Evolutionary conservation across 108 stramenopile genomes (phyloP).

Genomic region (Licmophora abbreviata): DNA sequence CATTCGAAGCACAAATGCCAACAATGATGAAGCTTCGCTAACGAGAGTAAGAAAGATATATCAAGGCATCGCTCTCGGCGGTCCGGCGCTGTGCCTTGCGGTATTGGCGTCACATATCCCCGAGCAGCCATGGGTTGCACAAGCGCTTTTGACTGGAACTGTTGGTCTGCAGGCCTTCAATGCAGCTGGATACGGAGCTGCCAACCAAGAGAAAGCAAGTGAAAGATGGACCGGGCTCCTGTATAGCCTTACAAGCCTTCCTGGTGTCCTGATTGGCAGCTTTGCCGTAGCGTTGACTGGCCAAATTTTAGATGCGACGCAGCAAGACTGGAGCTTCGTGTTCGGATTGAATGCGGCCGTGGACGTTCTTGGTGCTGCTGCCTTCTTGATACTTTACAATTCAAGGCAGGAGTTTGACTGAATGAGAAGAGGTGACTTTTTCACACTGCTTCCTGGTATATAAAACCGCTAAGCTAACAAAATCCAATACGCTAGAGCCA

Average conservation of each 20-base stretch:
- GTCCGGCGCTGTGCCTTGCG: slow-evolving; percentile 63
- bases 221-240: slow-evolving; percentile 64
- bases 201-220: slow-evolving; percentile 77
- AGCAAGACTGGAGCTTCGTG: slow-evolving; percentile 59
- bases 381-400: slow-evolving; percentile 60
- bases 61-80: slow-evolving; percentile 69
- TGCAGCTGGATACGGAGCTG: slow-evolving; percentile 67
- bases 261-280: slow-evolving; percentile 67
- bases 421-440: too few species aligned
- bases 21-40: slow-evolving; percentile 12
- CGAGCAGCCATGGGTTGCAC: slow-evolving; percentile 40
- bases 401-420: slow-evolving; percentile 70
- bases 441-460: too few species aligned
- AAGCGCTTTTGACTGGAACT: slow-evolving; percentile 40
- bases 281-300: slow-evolving; percentile 57
- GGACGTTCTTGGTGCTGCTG: slow-evolving; percentile 50
- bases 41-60: slow-evolving; percentile 68
- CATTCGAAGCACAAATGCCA: slow-evolving; percentile 15
- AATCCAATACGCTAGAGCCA: too few species aligned
- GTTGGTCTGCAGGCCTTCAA: slow-evolving; percentile 67
- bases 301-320: slow-evolving; percentile 49
- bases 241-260: slow-evolving; percentile 59
- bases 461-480: too few species aligned
- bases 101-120: slow-evolving; percentile 43
- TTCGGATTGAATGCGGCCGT: slow-evolving; percentile 57